Conservation (phyloP, 176 grass and related monocot species). For the Thalia dealbata region DNA sequence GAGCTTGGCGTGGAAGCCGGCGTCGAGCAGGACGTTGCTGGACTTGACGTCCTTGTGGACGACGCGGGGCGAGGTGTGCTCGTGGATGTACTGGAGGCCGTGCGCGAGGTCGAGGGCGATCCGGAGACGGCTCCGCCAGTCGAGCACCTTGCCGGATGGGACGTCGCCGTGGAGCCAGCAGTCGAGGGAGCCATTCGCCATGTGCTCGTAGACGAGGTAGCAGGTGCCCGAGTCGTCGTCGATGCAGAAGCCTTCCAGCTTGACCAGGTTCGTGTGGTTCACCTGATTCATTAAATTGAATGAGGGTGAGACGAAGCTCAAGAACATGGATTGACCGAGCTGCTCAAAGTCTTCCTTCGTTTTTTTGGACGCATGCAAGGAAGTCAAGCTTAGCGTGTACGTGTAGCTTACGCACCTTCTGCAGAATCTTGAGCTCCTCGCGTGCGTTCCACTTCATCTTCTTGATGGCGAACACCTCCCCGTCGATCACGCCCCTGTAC, state of each 20-base stretch:
- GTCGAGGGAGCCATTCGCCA: conserved; percentile 84
- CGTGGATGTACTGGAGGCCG: conserved; percentile 91
- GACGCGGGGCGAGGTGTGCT: conserved; percentile 94
- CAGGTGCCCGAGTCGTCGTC: conserved; percentile 57
- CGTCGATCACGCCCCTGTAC: conserved; percentile 63
- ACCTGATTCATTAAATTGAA: conserved; percentile 42
- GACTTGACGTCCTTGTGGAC: conserved; percentile 97
- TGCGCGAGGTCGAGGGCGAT: conserved; percentile 82
- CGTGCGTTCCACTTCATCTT: conserved; percentile 97
- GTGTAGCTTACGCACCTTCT: conserved; percentile 56
- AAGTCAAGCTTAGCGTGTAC: no score
- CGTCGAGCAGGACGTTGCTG: conserved; percentile 83
- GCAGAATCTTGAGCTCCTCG: conserved; percentile 92
- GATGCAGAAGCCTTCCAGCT: conserved; percentile 92
- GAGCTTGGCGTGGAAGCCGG: conserved; percentile 59
- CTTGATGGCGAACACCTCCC: conserved; percentile 70
- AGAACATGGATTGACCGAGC: no score
- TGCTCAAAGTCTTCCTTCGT: no score
- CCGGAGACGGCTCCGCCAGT: conserved; percentile 63
- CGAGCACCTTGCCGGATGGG: conserved; percentile 24
- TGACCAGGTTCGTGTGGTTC: conserved; percentile 90
- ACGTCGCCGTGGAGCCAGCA: conserved; percentile 39
- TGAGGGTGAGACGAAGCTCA: no score
- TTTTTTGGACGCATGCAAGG: no score
- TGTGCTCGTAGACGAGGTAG: conserved; percentile 81